Conservation (phyloP, 768 basidiomycete species). For the Trametes coccinea region DNA sequence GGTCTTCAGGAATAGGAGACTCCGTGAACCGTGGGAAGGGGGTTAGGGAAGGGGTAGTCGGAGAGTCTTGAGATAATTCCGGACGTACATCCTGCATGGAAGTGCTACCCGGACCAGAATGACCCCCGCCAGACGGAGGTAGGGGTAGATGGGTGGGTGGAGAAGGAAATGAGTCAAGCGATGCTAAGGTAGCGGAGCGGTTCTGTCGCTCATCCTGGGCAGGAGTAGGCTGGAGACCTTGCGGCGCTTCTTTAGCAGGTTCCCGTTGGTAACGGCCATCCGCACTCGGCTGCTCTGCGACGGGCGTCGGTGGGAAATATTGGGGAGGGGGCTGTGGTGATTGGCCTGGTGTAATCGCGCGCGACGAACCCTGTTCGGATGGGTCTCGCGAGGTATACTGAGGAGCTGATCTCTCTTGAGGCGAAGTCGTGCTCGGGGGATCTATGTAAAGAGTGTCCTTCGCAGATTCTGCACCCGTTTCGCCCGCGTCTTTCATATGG, state of each 20-base stretch:
- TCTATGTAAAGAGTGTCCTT: neutral
- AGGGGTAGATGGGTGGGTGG: constrained; percentile 74
- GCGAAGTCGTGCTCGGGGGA: neutral
- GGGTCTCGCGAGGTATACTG: constrained; percentile 22
- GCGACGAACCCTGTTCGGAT: constrained; percentile 19
- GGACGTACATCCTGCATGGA: constrained; percentile 10
- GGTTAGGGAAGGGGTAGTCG: constrained; percentile 3
- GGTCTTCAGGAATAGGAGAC: constrained; percentile 14
- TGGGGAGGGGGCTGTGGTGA: constrained; percentile 23
- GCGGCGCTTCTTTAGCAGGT: neutral
- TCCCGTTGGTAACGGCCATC: neutral
- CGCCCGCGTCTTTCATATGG: constrained; percentile 1
- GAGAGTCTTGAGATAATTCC: constrained; percentile 6
- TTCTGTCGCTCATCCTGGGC: constrained; percentile 22
- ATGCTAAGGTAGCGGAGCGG: constrained; percentile 50
- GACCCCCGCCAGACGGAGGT: constrained; percentile 41
- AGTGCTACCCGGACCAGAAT: constrained; percentile 7
- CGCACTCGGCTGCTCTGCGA: constrained; percentile 1
- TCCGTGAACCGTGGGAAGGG: constrained; percentile 21
- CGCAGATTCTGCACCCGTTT: constrained; percentile 2
- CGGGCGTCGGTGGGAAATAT: constrained; percentile 15
- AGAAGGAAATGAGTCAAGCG: constrained; percentile 70
- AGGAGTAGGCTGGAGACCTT: neutral
- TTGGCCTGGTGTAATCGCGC: constrained; percentile 22
- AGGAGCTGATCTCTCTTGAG: constrained; percentile 16